Base-by-base conservation (phyloP, 1,284 basidiomycete genomes). In the Microstroma glucosiphilum region DNA sequence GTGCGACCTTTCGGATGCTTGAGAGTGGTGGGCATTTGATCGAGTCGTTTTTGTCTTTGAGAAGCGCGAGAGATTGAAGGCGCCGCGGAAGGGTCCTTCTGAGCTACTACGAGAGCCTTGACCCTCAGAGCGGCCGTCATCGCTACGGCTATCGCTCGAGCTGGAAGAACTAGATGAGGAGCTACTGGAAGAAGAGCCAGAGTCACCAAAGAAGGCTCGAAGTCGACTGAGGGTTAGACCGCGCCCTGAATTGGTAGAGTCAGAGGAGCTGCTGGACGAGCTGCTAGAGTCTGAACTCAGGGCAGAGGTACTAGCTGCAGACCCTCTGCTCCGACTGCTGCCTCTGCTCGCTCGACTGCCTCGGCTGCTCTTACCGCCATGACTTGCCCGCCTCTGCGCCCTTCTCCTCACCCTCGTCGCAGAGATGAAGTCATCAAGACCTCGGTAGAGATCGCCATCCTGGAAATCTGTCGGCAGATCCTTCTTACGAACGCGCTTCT, bases 391-490 rank as follows among this genome's bases (percentile, higher is more conserved):
- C 69, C 62, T 41, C 26, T 61, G 41, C 6, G 43, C 62, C 41
- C 69, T 63, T 19, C 74, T 60, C 2, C 62, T 62, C 13, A 61
- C 60, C 19, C 74, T 70, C 21, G 72, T 68, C 15, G 69, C 71
- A 11, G 64, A 56, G n/a, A 79, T 72, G 57, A 71, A 78, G 2
- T 69, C 54, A 40, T 78, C 76, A 0, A 79, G 64, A n/a, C 71
- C 69, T 9, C 77, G 70, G 59, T 77, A 79, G 6, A 68, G 63
- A 7, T 79, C 77, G 26, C 67, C 69, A 3, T 66, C 66, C 21
- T 76, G 70, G 56, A 69, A 79, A 55, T 65, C 66, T 9, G 60
- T 53, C 1, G 77, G 77, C 41, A 79, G 59, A 56, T 79, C 75
- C 42, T 72, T 66, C n/a, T 69, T 70, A 19, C 69, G 67, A 8